These are phyloP conservation scores for Earliella scabrosa DNA, from an alignment of 1,284 basidiomycete genomes.

Conservation along the genomic window DNA sequence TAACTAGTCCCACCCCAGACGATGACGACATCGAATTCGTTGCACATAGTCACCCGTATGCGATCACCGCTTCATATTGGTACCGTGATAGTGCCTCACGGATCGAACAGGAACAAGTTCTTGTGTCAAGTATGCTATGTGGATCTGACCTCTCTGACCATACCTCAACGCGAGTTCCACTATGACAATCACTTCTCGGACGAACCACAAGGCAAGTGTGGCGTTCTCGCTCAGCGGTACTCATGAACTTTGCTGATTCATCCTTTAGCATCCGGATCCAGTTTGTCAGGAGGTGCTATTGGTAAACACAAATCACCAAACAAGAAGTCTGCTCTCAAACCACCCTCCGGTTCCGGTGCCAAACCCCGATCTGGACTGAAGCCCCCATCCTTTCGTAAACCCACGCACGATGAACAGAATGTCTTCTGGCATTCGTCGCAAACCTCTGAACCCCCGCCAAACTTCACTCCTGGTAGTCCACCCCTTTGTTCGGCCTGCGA, in stretches of 20 bases:
- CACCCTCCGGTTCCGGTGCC: neutral
- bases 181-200: slow-evolving; percentile 50
- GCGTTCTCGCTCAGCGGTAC: neutral
- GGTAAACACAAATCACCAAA: neutral
- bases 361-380: slow-evolving; percentile 16
- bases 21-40: slow-evolving; percentile 29
- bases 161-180: slow-evolving; percentile 46
- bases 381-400: slow-evolving; percentile 1
- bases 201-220: slow-evolving; percentile 19
- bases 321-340: neutral
- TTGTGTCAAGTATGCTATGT: slow-evolving; percentile 55
- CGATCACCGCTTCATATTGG: neutral
- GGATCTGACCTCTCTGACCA: slow-evolving; percentile 43
- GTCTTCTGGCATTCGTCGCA: slow-evolving; percentile 66
- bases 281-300: neutral
- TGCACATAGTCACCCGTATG: slow-evolving; percentile 21
- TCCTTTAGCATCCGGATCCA: neutral
- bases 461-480: slow-evolving; percentile 70
- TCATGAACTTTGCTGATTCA: neutral
- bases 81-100: too few relatives aligned
- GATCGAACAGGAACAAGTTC: slow-evolving; percentile 21
- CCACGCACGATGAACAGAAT: slow-evolving; percentile 40
- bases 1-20: too few relatives aligned
- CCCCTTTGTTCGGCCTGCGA: neutral
- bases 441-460: slow-evolving; percentile 56